Percentiles rank a stretch among this genome's conserved stretches.
Conservation (phyloP, 352 stramenopile genomes). For the Phytopythium cucurbitacearum region DNA sequence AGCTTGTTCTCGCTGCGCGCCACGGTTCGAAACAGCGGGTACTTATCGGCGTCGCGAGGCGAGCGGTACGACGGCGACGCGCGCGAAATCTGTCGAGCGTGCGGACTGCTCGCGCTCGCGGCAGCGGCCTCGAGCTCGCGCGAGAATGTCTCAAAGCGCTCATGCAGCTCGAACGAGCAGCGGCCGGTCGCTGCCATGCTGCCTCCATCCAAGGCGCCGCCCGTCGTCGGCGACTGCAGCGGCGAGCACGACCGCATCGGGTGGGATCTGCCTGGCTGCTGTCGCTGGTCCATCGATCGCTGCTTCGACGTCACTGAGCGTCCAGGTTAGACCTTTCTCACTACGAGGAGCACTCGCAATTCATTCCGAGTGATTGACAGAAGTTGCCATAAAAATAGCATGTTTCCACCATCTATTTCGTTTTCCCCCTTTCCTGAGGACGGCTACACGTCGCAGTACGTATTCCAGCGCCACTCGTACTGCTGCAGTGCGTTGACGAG, state of each 20-base stretch:
- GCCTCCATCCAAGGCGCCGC: no score
- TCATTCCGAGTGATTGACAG: no score
- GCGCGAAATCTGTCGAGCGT: conserved; percentile 16
- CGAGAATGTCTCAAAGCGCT: conserved; percentile 27
- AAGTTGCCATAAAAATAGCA: no score
- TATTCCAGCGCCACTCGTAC: conserved; percentile 86
- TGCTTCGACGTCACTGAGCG: no score
- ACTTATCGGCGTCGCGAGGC: conserved; percentile 10
- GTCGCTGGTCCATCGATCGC: no score
- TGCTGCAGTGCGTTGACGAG: conserved; percentile 81
- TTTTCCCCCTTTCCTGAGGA: no score
- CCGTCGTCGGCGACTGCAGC: no score
- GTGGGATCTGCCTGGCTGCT: no score
- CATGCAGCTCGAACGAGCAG: conserved; percentile 37
- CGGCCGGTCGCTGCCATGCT: conserved; percentile 9
- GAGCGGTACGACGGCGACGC: conserved; percentile 19
- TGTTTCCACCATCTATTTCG: no score
- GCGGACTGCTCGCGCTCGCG: conserved; percentile 5
- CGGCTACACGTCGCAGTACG: conserved; percentile 54
- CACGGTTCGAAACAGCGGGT: conserved; percentile 26
- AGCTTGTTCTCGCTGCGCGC: conserved; percentile 17
- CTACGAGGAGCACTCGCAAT: no score
- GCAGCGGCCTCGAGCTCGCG: conserved; percentile 10
- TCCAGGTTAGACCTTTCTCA: no score
- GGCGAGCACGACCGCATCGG: no score